Evolutionary conservation across 352 stramenopile genomes (phyloP).

Genomic region (Phytophthora parvispora): DNA sequence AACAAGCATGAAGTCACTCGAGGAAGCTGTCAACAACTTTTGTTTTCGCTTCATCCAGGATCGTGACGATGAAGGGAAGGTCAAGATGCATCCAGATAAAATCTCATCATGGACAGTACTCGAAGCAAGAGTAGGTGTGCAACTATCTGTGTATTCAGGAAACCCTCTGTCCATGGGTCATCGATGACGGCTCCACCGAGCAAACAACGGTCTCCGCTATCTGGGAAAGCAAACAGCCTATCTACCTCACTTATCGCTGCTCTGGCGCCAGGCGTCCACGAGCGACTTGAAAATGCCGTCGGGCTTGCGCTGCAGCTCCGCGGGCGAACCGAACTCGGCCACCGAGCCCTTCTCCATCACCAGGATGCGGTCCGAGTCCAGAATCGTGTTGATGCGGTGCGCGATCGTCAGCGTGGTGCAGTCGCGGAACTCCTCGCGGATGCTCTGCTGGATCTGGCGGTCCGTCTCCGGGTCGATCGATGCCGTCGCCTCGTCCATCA

Average conservation of each 20-base stretch:
- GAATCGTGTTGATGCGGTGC: conserved; percentile 98
- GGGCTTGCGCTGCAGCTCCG: conserved; percentile 78
- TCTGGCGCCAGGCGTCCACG: conserved; percentile 74
- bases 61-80: no score
- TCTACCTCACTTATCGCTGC: conserved; percentile 29
- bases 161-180: no score
- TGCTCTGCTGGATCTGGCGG: conserved; percentile 89
- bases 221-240: no score
- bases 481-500: conserved; percentile 98
- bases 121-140: no score
- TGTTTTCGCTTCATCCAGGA: no score
- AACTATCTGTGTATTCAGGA: no score
- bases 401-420: conserved; percentile 98
- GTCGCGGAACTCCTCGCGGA: conserved; percentile 93
- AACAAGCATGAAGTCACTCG: no score
- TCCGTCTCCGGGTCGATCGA: conserved; percentile 91
- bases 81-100: no score
- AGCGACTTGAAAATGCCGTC: conserved; percentile 77
- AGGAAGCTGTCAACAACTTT: no score
- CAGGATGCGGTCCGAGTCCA: conserved; percentile 97
- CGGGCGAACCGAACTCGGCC: conserved; percentile 90
- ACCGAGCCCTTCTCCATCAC: conserved; percentile 96
- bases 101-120: no score
- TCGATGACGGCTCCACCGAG: not conserved
- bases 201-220: conserved; percentile 5